These are phyloP conservation scores for Pleochaeta shiraiana DNA, from an alignment of 2,329 filamentous ascomycete genomes.

Conservation along the genomic window DNA sequence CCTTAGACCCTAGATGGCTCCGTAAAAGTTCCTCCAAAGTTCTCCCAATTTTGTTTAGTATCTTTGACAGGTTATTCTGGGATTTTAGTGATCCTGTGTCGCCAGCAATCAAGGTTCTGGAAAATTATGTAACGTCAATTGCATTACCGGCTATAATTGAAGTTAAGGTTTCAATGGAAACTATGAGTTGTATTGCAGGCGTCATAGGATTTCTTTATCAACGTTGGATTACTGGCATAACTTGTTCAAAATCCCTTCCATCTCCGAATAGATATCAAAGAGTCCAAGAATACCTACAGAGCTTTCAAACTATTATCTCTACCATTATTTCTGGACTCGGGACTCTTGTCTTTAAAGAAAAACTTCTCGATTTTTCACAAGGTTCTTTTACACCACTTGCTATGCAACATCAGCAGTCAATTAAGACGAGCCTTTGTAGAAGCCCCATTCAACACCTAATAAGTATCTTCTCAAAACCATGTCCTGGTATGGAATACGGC, in stretches of 20 bases:
- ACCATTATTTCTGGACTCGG: slow-evolving; percentile 31
- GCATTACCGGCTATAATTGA: slow-evolving; percentile 58
- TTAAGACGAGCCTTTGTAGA: slow-evolving; percentile 23
- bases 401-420: slow-evolving; percentile 1
- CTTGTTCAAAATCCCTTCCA: slow-evolving; percentile 14
- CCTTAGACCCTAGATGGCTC: slow-evolving; percentile 72
- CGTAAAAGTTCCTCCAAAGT: slow-evolving; percentile 46
- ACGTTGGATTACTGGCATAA: slow-evolving; percentile 39
- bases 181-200: slow-evolving; percentile 54
- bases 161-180: slow-evolving; percentile 69
- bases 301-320: slow-evolving; percentile 28
- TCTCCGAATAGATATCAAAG: slow-evolving; percentile 19
- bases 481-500: slow-evolving; percentile 12
- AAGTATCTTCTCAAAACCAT: slow-evolving; percentile 25
- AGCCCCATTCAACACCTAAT: slow-evolving; percentile 46
- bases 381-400: slow-evolving; percentile 19
- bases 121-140: slow-evolving; percentile 36
- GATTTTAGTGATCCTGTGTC: slow-evolving; percentile 38
- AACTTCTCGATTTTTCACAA: slow-evolving; percentile 25
- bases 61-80: slow-evolving; percentile 38
- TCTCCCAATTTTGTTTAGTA: slow-evolving; percentile 35
- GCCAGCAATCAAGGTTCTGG: slow-evolving; percentile 32
- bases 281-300: slow-evolving; percentile 32
- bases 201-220: slow-evolving; percentile 46
- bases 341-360: slow-evolving; percentile 39